A percentile compares a stretch with the other conserved stretches of the same genome.
Conservation (phyloP, 2,329 filamentous ascomycete genomes). For the Scedosporium boydii region DNA sequence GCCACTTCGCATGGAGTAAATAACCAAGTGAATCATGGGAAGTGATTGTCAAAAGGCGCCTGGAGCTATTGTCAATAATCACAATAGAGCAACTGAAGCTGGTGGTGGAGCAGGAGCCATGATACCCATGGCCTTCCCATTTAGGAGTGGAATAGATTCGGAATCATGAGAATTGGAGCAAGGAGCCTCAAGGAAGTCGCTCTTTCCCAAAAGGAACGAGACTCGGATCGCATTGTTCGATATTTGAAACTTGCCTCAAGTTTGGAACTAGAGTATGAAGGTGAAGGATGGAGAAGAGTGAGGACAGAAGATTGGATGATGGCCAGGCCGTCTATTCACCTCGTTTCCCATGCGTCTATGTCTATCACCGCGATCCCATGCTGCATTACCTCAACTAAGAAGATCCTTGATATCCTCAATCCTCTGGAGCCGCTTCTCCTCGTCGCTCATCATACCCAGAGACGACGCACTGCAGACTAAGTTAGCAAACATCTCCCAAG, state of each 20-base stretch:
- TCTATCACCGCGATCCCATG: neutral
- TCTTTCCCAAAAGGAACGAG: neutral
- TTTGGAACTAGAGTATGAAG: too few species aligned
- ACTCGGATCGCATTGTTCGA: neutral
- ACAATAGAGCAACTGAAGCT: too few species aligned
- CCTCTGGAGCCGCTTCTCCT: slow-evolving; percentile 80
- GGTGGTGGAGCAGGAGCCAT: too few species aligned
- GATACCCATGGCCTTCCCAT: too few species aligned
- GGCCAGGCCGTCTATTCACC: neutral
- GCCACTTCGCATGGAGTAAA: too few species aligned
- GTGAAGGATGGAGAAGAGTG: too few species aligned
- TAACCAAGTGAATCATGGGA: too few species aligned
- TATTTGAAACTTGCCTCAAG: neutral
- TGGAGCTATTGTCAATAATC: too few species aligned
- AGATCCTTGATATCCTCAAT: slow-evolving; percentile 94
- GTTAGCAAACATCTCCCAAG: slow-evolving; percentile 11
- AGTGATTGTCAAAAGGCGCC: too few species aligned
- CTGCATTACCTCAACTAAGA: slow-evolving; percentile 40
- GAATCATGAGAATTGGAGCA: too few species aligned
- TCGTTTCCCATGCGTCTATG: neutral
- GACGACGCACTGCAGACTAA: slow-evolving; percentile 63
- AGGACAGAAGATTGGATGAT: neutral
- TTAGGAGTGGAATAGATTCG: too few species aligned
- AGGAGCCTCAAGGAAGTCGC: too few species aligned
- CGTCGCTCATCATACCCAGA: slow-evolving; percentile 87